These are phyloP conservation scores for Calocera cornea DNA, from an alignment of 768 basidiomycete genomes.

Conservation along the genomic window DNA sequence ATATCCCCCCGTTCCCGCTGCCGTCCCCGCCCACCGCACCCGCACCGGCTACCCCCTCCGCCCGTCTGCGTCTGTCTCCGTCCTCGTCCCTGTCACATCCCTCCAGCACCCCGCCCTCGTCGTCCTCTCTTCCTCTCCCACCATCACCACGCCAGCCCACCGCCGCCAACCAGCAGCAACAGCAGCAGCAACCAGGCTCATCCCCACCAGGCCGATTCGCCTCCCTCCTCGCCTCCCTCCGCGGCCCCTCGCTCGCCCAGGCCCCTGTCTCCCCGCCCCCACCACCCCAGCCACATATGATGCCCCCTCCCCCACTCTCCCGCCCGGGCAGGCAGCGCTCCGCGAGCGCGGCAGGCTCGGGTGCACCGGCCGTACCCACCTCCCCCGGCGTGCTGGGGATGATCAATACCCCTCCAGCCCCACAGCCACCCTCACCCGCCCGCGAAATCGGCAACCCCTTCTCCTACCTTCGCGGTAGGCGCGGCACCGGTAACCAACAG, in stretches of 20 bases:
- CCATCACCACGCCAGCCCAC: slow-evolving; percentile 27
- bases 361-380: background rate
- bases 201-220: slow-evolving; percentile 24
- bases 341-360: background rate
- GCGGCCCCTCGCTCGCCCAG: slow-evolving; percentile 26
- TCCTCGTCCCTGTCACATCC: background rate
- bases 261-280: slow-evolving; percentile 25
- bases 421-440: background rate
- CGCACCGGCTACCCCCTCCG: background rate
- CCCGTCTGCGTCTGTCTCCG: background rate
- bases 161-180: too few species aligned
- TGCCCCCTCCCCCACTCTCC: background rate
- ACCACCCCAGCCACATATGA: slow-evolving; percentile 19
- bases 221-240: slow-evolving; percentile 19
- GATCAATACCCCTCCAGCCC: background rate
- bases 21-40: background rate
- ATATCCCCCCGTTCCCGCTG: background rate
- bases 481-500: background rate
- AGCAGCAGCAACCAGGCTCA: too few species aligned
- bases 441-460: slow-evolving; percentile 1
- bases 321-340: background rate
- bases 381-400: background rate
- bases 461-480: background rate
- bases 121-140: slow-evolving; percentile 34
- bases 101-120: slow-evolving; percentile 51